Percentiles rank a stretch among this genome's conserved stretches.
Conservation (phyloP, 2,329 filamentous ascomycete genomes). For the Lachnellula subtilissima region DNA sequence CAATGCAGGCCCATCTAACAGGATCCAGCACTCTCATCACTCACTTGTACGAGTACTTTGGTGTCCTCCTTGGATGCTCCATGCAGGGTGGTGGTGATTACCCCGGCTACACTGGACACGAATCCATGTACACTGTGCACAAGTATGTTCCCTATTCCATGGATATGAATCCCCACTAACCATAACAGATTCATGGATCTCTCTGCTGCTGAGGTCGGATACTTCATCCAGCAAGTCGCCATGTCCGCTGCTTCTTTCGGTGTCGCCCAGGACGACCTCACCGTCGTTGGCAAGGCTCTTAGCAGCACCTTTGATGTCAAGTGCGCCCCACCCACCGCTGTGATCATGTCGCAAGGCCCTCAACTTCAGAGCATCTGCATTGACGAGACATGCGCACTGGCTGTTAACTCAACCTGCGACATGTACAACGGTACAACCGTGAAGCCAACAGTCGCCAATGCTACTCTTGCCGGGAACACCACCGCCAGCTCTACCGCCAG, state of each 20-base stretch:
- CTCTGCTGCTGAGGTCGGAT: conserved; percentile 45
- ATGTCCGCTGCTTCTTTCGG: conserved; percentile 54
- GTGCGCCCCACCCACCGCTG: conserved; percentile 43
- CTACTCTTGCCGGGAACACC: conserved; percentile 4
- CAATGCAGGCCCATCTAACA: conserved; percentile 3
- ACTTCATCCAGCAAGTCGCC: conserved; percentile 57
- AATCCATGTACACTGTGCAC: conserved; percentile 50
- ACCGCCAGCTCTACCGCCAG: not conserved
- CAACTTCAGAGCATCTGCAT: conserved; percentile 54
- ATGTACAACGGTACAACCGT: conserved; percentile 35
- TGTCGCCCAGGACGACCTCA: conserved; percentile 49
- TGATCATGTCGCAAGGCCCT: conserved; percentile 41
- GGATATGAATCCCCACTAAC: conserved; percentile 1
- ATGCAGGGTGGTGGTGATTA: conserved; percentile 45
- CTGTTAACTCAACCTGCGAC: conserved; percentile 42
- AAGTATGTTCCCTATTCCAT: conserved; percentile 30
- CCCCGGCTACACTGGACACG: conserved; percentile 42
- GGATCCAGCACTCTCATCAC: conserved; percentile 44
- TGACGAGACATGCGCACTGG: conserved; percentile 44
- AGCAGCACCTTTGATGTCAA: conserved; percentile 46
- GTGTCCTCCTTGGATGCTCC: conserved; percentile 51
- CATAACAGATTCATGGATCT: conserved; percentile 49
- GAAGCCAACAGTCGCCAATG: conserved; percentile 13
- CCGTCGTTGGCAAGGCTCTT: conserved; percentile 44
- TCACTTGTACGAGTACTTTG: conserved; percentile 60